Conservation (phyloP, 352 stramenopile genomes). For the Pythium insidiosum region DNA sequence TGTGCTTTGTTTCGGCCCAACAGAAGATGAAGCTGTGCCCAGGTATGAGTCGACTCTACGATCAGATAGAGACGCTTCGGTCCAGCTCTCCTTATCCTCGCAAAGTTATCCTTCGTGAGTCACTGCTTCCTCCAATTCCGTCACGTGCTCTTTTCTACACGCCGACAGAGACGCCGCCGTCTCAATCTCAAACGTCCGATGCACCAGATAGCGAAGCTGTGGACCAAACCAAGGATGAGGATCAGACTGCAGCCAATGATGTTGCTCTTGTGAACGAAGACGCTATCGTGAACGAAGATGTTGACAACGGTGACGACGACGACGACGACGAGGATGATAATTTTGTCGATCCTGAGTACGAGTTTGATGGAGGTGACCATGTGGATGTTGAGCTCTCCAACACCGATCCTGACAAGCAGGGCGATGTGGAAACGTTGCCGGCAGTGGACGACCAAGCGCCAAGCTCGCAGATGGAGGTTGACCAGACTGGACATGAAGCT, state of each 20-base stretch:
- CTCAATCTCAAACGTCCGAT: too few relatives aligned
- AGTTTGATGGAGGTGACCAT: too few relatives aligned
- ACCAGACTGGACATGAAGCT: too few relatives aligned
- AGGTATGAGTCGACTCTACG: conserved; percentile 57
- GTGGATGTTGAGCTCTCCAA: too few relatives aligned
- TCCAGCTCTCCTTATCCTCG: conserved; percentile 32
- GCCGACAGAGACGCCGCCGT: conserved; percentile 3
- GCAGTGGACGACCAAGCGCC: too few relatives aligned
- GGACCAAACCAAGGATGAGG: conserved; percentile 17
- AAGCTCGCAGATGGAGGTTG: too few relatives aligned
- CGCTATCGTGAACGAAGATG: conserved; percentile 2
- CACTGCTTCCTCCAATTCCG: neutral
- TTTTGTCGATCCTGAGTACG: too few relatives aligned
- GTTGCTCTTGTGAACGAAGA: conserved; percentile 1
- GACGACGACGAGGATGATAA: neutral
- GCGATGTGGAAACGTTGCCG: too few relatives aligned
- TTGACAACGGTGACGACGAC: conserved; percentile 17
- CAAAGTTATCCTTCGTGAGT: conserved; percentile 32
- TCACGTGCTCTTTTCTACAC: neutral
- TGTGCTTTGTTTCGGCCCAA: too few relatives aligned
- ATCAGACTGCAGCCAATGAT: conserved; percentile 7
- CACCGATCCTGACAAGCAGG: too few relatives aligned
- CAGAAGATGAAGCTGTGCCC: conserved; percentile 55
- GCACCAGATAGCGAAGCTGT: too few relatives aligned
- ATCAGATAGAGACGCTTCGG: conserved; percentile 64